Evolutionary conservation across 2,329 filamentous ascomycete genomes (phyloP), one percentile per base, ranked within the genome.

Genomic region (Monascus ruber): DNA sequence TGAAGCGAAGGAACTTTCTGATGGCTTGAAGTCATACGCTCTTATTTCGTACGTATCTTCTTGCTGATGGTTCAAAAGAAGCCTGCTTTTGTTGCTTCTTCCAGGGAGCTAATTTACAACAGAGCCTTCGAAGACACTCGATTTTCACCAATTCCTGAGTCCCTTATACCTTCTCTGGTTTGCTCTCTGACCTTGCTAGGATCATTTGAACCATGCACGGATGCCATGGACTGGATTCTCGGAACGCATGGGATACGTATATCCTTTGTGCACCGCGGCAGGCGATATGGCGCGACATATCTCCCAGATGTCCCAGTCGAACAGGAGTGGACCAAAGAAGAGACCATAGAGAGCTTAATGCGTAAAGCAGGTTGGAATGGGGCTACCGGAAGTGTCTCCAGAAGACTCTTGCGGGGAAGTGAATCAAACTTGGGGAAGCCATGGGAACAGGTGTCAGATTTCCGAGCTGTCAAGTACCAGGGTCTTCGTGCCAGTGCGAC

Each of bases 311-410:
- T 98, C 5, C 83, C 89, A 6, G 69, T 75, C 1, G 91, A 98
- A 69, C 91, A 96, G 60, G 88, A 85, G 10, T 98, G 91, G 91
- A 85, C 76, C 7, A 88, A 91, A 63, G 88, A 96, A 58, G 85
- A 96, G 71, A 85, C 89, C 0, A 63, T 98, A 2, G 73, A 87
- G 39, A 93, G 85, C 62, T 66, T 96, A 56, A 91, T 95, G 81
- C 74, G 85, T 43, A 98, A 98, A 71, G 88, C 88, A 0, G 91
- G 91, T 1, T 98, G 88, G 88, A 74, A 73, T 42, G 87, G 86
- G 1, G 62, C 65, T 34, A 66, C 52, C 5, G 49, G 59, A 10
- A 55, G 58, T 34, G 47, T 60, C 32, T 53, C 61, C 6, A 56
- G 61, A 40, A 53, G 62, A 37, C 48, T 68, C 8, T 48, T 64